Base-by-base conservation (phyloP, 2,329 filamentous ascomycete genomes). In the Alternaria incomplexa region DNA sequence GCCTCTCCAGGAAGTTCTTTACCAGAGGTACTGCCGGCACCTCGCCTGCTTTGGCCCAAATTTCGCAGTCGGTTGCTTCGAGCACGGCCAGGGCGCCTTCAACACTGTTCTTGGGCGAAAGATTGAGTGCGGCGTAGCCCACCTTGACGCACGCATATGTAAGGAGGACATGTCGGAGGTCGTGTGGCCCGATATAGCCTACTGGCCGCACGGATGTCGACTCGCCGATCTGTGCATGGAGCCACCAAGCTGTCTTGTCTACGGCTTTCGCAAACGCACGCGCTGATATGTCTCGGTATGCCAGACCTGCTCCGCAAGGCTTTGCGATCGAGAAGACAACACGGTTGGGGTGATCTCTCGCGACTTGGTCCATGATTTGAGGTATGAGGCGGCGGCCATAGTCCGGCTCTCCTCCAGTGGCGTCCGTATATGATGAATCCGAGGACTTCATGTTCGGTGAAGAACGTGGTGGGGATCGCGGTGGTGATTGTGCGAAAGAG, bases 131-230 rank as follows among this genome's bases (percentile, higher is more conserved):
- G 45, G 61, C 65, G 45, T 81, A 81, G 6, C 81, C 80, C 0
- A 78, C 74, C 66, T 83, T 83, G 54, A 79, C 74, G 17, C 62
- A 75, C 10, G 80, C 81, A 9, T 82, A 71, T 2, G 77, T 65
- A 6, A 81, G 25, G 9, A 83, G 72, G 10, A 66, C 68, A 58
- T 83, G 81, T 9, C 76, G 70, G n/a, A 79, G 56, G 61, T 83
- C 81, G 77, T 28, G 68, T 11, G 71, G 72, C 25, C 74, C 74
- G 15, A 77, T 65, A 32, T 77, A 77, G 11, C 63, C 65, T 28
- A 76, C 30, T 7, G 70, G 72, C 20, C 65, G 60, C n/a, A 73
- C 68, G 0, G 48, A 58, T 13, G 44, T 30, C 3, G 68, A 67
- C 7, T 53, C 58, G 5, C 75, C 76, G n/a, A 80, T 54, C 3